Evolutionary conservation across 2,329 filamentous ascomycete species (phyloP).

Genomic region (Colletotrichum gloeosporioides): DNA sequence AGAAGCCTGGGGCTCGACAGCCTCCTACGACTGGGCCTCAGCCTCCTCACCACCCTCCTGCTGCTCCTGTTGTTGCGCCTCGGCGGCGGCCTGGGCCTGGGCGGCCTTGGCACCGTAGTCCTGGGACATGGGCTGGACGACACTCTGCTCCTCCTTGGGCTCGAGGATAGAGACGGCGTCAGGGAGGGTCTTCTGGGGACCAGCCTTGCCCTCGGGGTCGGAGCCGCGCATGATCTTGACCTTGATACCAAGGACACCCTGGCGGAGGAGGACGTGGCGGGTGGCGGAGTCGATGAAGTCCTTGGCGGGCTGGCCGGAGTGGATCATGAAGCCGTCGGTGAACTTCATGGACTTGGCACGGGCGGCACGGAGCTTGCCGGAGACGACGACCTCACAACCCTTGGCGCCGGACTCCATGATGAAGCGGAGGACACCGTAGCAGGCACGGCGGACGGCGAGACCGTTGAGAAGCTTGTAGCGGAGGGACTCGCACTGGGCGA

Average conservation of each 20-base stretch:
- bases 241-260: constrained; percentile 99
- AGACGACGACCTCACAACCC: constrained; percentile 99
- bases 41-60: constrained; percentile 61
- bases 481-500: constrained; percentile 99
- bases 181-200: constrained; percentile 95
- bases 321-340: constrained; percentile 99
- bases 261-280: constrained; percentile 98
- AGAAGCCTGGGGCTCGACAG: constrained; percentile 23
- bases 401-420: constrained; percentile 99
- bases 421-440: constrained; percentile 99
- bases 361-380: constrained; percentile 97
- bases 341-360: constrained; percentile 99
- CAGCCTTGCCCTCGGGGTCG: constrained; percentile 98
- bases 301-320: constrained; percentile 99
- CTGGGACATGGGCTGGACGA: constrained; percentile 94
- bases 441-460: constrained; percentile 96
- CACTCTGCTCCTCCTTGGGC: constrained; percentile 98
- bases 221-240: constrained; percentile 99
- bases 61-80: constrained; percentile 61
- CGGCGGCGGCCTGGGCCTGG: constrained; percentile 68
- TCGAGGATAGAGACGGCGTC: constrained; percentile 99
- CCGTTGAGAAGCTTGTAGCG: constrained; percentile 99
- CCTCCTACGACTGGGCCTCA: constrained; percentile 51
- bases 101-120: constrained; percentile 96
- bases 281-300: constrained; percentile 99